Evolutionary conservation across 169 alveolate genomes (phyloP), one percentile per base, ranked within the genome.

Genomic region (Babesia sp.): DNA sequence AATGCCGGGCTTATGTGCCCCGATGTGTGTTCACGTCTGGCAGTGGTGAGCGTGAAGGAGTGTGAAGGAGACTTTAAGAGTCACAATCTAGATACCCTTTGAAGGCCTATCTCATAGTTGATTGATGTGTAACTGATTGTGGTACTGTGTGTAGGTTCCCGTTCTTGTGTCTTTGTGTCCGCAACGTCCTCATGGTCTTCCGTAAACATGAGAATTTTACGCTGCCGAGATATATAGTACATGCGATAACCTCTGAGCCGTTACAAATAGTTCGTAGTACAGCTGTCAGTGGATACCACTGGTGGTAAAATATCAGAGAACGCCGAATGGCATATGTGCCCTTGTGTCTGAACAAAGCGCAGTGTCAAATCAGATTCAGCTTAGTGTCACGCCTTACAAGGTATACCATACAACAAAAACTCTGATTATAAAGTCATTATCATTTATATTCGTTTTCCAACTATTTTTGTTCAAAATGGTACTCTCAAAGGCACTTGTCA

Each of bases 271-370:
- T 18, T 28, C 56, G 20, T 48, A 48, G 28, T 20, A 48, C 12
- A 8, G 33, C 20, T 41, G 50, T 12, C 50, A 41, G 16, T 12
- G 50, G 50, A 41, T 16, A 16, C 50, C 50, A 41, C 16, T 12
- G 11, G 22, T 11, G 28, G 8, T 18, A 12, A 20, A 48, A 48
- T 20, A 9, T 48, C 6, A 9, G 18, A 18, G 18, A 6, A 14
- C 20, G 20, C 6, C 28, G 42, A 33, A 55, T 16, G 24, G 39
- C 71, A 34, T 39, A 44, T n/a, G 71, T 58, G 41, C 71, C 54
- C 7, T 28, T 60, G 71, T 60, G 56, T 60, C 71, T 60, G 71
- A 39, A 60, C 71, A 60, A 31, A 26, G 71, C 12, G 41, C 71
- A 24, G 71, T 60, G 71, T 8, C 56, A 44, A 60, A 42, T 41